Percentiles rank a stretch among this genome's conserved stretches.
Evolutionary conservation across 2,329 filamentous ascomycete species (phyloP).

Genomic region (Alternaria alternata): DNA sequence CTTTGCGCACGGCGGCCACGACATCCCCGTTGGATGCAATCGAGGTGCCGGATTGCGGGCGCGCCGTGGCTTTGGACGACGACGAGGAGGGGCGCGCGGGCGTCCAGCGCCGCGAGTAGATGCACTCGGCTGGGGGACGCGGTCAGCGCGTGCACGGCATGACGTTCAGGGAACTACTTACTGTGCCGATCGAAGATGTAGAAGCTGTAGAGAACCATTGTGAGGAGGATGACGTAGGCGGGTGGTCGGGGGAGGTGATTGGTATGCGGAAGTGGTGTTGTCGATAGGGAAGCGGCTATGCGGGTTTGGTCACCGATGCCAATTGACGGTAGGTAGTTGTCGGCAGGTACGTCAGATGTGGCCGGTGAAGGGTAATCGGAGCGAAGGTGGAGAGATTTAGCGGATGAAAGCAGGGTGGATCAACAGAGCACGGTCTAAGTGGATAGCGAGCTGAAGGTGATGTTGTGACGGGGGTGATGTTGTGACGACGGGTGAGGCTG

Average conservation of each 20-base stretch:
- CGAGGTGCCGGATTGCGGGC: slow-evolving; percentile 60
- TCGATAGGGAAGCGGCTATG: background rate
- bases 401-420: background rate
- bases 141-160: slow-evolving; percentile 21
- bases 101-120: slow-evolving; percentile 91
- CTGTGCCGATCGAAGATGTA: slow-evolving; percentile 99
- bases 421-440: background rate
- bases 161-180: slow-evolving; percentile 56
- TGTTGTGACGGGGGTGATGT: background rate
- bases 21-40: slow-evolving; percentile 55
- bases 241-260: background rate
- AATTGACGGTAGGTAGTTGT: slow-evolving; percentile 1
- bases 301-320: slow-evolving; percentile 2
- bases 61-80: slow-evolving; percentile 53
- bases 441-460: background rate
- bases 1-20: slow-evolving; percentile 43
- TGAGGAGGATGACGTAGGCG: slow-evolving; percentile 1
- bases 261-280: slow-evolving; percentile 5
- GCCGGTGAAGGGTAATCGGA: background rate
- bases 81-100: slow-evolving; percentile 57
- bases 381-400: background rate
- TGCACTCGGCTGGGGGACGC: slow-evolving; percentile 80
- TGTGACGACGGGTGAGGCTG: slow-evolving; percentile 16
- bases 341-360: too few relatives aligned
- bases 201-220: slow-evolving; percentile 95